Evolutionary conservation across 805 yeast genomes (phyloP).

Genomic region (Candida morakotiae): DNA sequence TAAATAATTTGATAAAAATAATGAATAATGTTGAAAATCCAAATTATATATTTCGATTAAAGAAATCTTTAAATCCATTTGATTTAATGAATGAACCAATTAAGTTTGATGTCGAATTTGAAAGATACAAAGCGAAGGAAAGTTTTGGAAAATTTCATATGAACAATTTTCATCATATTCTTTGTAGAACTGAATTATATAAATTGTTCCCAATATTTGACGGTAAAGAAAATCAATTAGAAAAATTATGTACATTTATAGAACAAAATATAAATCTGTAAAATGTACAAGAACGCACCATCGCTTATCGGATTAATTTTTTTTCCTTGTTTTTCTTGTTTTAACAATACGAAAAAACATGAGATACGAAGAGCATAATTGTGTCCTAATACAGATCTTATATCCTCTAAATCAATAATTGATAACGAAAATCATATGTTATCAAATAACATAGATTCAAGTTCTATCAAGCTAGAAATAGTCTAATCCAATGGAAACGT

Average conservation of each 20-base stretch:
- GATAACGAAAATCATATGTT: no score
- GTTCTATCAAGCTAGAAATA: no score
- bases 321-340: no score
- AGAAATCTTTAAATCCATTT: neutral
- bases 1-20: neutral
- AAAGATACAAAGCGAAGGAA: neutral
- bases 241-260: neutral
- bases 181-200: neutral
- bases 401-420: no score
- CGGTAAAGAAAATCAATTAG: neutral
- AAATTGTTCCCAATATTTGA: neutral
- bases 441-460: no score
- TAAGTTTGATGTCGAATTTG: neutral
- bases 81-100: neutral
- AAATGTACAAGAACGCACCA: no score
- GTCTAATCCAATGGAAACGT: no score
- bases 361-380: no score
- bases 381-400: no score
- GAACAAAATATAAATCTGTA: neutral
- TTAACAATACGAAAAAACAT: no score
- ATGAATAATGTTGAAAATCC: neutral
- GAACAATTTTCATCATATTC: neutral
- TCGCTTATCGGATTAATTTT: no score
- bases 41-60: neutral
- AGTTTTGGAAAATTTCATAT: constrained; percentile 1